These are phyloP conservation scores for Deinandra increscens DNA, from an alignment of 129 eudicot species.

Conservation along the genomic window DNA sequence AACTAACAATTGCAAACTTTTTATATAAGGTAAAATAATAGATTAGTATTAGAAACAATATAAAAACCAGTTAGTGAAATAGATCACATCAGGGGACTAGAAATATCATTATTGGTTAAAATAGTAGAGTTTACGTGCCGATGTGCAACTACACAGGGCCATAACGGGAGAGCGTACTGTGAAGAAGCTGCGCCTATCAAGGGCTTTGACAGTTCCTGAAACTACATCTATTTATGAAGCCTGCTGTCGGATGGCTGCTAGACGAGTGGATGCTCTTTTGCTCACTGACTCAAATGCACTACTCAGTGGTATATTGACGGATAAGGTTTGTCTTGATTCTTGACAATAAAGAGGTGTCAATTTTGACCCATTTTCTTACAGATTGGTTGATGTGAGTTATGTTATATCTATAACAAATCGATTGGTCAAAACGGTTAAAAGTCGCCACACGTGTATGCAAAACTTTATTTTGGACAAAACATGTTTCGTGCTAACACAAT, in stretches of 20 bases:
- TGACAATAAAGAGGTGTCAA: background rate
- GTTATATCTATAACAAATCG: background rate
- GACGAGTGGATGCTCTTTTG: conserved; percentile 86
- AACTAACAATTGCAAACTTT: too few relatives aligned
- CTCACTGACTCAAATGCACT: conserved; percentile 91
- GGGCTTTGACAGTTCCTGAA: conserved; percentile 88
- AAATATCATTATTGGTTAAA: background rate
- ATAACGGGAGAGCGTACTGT: conserved; percentile 88
- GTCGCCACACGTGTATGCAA: background rate
- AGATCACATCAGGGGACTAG: background rate
- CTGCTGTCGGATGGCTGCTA: conserved; percentile 91
- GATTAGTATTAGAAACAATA: background rate
- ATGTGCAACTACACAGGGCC: conserved; percentile 49
- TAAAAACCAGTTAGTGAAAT: background rate
- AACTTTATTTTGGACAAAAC: background rate
- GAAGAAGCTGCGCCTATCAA: conserved; percentile 74
- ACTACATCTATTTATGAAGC: conserved; percentile 77
- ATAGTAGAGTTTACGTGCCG: background rate
- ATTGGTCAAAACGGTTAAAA: background rate
- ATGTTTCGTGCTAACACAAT: background rate
- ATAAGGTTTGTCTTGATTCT: conserved; percentile 54
- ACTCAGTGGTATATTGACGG: conserved; percentile 89
- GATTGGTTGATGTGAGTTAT: conserved; percentile 3
- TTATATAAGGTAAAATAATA: too few relatives aligned
- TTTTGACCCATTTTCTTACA: background rate